A percentile compares a stretch with the other conserved stretches of the same genome.
Evolutionary conservation across 1,139 yeast species (phyloP).

Genomic region (Pichia sp.): DNA sequence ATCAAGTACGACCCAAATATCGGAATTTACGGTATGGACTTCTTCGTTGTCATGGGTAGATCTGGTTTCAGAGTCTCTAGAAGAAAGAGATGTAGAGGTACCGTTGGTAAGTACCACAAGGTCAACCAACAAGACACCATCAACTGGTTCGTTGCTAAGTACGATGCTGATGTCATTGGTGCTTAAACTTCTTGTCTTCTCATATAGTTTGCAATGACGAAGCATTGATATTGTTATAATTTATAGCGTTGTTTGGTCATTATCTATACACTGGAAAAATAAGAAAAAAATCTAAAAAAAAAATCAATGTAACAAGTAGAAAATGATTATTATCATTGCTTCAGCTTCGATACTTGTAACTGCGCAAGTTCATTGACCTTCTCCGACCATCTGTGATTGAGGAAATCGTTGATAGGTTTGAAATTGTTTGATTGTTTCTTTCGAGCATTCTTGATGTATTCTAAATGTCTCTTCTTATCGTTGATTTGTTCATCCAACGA

Average conservation of each 20-base stretch:
- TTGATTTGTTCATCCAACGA: no score
- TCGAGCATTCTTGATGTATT: conserved; percentile 17
- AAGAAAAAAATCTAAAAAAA: no score
- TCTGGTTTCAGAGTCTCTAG: conserved; percentile 99
- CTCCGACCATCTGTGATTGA: conserved; percentile 24
- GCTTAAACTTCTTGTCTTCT: conserved; percentile 46
- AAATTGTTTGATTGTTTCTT: conserved; percentile 20
- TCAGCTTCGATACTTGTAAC: no score
- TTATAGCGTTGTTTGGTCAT: no score
- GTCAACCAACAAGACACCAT: conserved; percentile 92
- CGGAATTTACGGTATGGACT: conserved; percentile 99
- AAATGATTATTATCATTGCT: no score
- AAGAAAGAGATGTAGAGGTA: conserved; percentile 94
- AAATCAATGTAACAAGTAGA: no score
- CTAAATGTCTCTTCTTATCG: conserved; percentile 17
- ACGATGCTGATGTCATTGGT: conserved; percentile 96
- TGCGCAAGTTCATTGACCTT: conserved; percentile 23
- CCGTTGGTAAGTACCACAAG: conserved; percentile 89
- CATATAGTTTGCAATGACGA: no score
- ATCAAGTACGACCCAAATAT: conserved; percentile 99
- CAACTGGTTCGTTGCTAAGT: conserved; percentile 99
- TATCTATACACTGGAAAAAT: no score
- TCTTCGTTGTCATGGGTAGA: conserved; percentile 99
- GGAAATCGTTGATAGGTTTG: conserved; percentile 22
- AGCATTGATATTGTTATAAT: no score